Evolutionary conservation across 495 filamentous ascomycete genomes (phyloP), one percentile per base, ranked within the genome.

Genomic region (Penicillium dipodomyicola): DNA sequence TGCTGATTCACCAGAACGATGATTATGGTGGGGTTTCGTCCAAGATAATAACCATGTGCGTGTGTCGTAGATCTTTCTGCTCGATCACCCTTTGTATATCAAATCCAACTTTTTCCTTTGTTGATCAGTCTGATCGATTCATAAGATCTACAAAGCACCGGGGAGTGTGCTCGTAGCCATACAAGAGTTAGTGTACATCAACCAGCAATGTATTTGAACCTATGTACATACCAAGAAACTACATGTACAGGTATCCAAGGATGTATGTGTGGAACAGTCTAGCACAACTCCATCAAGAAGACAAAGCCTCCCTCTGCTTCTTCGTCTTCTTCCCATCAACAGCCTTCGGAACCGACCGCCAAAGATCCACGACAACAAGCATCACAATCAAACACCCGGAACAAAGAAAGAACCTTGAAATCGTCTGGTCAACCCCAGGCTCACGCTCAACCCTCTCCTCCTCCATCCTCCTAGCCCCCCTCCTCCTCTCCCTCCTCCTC

Each of bases 401-500:
- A 11, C 77, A 70, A 37, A 75, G 45, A 19, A 78, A 30, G 54
- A 86, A 84, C 42, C 79, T 75, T 49, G 75, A 48, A 59, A 76
- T 30, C 15, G 37, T 59, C 4, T 54, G 65, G 30, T 69, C 69
- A 51, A 60, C 61, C 49, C 67, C 61, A 35, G 72, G 68, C 61
- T 44, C 49, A 22, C 25, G 12, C 10, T 4, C 37, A 46, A 12
- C 33, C 23, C 22, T 2, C 25, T 56, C 35, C 17, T 47, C 44
- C 47, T 45, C 44, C 27, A 51, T 5, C 49, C 30, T 11, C 45
- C 20, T 59, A 12, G 52, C 53, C 50, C 41, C 60, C 52, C 54
- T 54, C 35, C 66, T 68, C 50, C 82, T 75, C 50, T 67, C 64
- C 51, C 70, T 48, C 48, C 78, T 66, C 47, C 83, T 72, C 62